Percentiles rank a stretch among this genome's conserved stretches.
Conservation (phyloP, 2,329 filamentous ascomycete species). For the Talaromyces amestolkiae region DNA sequence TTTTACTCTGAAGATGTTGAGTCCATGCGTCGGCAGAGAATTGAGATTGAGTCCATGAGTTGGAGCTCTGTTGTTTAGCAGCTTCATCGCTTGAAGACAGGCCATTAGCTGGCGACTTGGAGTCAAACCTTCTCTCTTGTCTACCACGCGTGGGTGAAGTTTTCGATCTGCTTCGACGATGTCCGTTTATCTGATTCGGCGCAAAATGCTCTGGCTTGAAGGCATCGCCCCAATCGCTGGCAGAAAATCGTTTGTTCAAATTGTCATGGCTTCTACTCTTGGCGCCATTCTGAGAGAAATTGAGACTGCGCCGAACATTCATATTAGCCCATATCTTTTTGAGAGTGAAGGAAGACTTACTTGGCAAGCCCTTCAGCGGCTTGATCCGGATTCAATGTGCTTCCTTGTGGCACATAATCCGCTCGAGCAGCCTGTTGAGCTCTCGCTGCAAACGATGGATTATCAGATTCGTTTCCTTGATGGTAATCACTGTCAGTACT, state of each 20-base stretch:
- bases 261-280: slow-evolving; percentile 37
- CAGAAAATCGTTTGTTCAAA: slow-evolving; percentile 41
- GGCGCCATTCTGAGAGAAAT: slow-evolving; percentile 21
- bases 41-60: slow-evolving; percentile 34
- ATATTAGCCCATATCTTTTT: not conserved
- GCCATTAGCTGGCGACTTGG: slow-evolving; percentile 19
- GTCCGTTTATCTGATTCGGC: slow-evolving; percentile 29
- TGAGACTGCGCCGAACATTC: not conserved
- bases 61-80: slow-evolving; percentile 26
- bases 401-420: not conserved
- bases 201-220: slow-evolving; percentile 41
- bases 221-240: slow-evolving; percentile 41
- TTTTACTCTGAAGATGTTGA: slow-evolving; percentile 36
- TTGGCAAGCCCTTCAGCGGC: slow-evolving; percentile 5
- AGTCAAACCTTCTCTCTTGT: slow-evolving; percentile 18
- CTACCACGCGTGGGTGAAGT: slow-evolving; percentile 24
- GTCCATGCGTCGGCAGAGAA: slow-evolving; percentile 42
- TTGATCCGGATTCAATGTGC: not conserved
- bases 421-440: slow-evolving; percentile 7
- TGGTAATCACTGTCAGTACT: slow-evolving; percentile 28
- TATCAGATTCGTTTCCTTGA: slow-evolving; percentile 28
- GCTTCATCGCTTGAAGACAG: slow-evolving; percentile 24
- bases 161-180: slow-evolving; percentile 22
- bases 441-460: slow-evolving; percentile 26
- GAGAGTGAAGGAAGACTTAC: not conserved